Evolutionary conservation across 208 protist species (phyloP), one percentile per base, ranked within the genome.

Genomic region (Leishmania braziliensis): DNA sequence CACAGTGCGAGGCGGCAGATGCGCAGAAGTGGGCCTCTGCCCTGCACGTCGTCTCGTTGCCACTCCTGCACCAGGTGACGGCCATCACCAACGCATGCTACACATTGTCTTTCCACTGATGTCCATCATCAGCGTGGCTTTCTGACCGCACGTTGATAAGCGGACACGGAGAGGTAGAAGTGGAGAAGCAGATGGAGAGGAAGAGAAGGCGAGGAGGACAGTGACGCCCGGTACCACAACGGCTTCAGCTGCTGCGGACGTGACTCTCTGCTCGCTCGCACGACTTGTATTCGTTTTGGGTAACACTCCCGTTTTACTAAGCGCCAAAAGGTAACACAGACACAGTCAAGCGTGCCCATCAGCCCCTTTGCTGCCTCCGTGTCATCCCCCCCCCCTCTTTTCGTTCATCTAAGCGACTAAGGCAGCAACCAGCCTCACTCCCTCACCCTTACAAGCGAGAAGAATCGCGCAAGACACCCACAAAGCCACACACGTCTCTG

Each of bases 11-110:
- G 74, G 26, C 23, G 29, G 5, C 68, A 43, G 33, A 29, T 36
- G 43, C 54, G 63, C 71, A 39, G 20, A 33, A 46, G 63, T 93
- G 85, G 79, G 86, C 86, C 1, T 39, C 85, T 9, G 66, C 78
- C 14, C 83, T 76, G 66, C 91, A 93, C 75, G 48, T 75, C 1
- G 88, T 97, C 50, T 84, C 89, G 29, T 79, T 93, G 29, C 39
- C 69, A 9, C 74, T 95, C 46, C 56, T 95, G 60, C 75, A 87
- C 74, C 82, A 77, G 16, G 81, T 91, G 3, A 89, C 90, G 48
- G 71, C 66, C 4, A 82, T 86, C 54, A 89, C 86, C 9, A 86
- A 86, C 36, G 51, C 26, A 56, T 84, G 69, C 53, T 87, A 75
- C 72, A 87, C 84, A 3, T 20, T 79, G 20, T 51, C 56, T 33